A percentile compares a stretch with the other conserved stretches of the same genome.
Conservation (phyloP, 2,329 filamentous ascomycete species). For the Clonostachys sp. region DNA sequence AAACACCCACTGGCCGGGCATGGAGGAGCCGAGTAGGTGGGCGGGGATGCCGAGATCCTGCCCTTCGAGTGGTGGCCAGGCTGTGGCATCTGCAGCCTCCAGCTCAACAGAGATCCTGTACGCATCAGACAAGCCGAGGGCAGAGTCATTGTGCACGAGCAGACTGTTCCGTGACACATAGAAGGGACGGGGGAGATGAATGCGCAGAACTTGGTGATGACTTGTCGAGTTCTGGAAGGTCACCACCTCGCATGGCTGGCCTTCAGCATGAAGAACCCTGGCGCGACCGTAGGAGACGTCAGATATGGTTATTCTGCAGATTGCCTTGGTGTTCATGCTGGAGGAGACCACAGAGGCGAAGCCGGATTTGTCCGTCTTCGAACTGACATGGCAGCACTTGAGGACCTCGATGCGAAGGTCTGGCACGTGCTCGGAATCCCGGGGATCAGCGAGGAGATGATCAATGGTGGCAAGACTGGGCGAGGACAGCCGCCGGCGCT, state of each 20-base stretch:
- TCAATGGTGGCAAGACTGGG: conserved; percentile 21
- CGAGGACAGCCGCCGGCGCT: conserved; percentile 44
- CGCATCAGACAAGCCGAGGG: conserved; percentile 40
- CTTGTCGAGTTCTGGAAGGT: conserved; percentile 42
- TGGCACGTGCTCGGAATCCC: conserved; percentile 24
- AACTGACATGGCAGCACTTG: conserved; percentile 45
- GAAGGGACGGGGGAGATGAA: conserved; percentile 45
- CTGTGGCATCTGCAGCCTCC: conserved; percentile 40
- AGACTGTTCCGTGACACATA: conserved; percentile 40
- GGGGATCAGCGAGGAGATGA: conserved; percentile 21
- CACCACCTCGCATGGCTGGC: conserved; percentile 47
- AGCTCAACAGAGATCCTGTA: conserved; percentile 49
- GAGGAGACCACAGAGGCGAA: conserved; percentile 18
- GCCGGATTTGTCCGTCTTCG: conserved; percentile 24
- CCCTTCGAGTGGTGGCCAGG: conserved; percentile 43
- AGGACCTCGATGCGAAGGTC: conserved; percentile 48
- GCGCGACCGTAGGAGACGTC: conserved; percentile 25
- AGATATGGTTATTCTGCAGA: conserved; percentile 29
- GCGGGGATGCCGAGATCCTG: not conserved
- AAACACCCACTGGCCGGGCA: conserved; percentile 27
- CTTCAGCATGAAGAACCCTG: conserved; percentile 46
- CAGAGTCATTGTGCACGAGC: conserved; percentile 39
- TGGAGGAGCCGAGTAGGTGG: not conserved
- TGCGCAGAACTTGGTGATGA: conserved; percentile 38
- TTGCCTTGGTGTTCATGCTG: conserved; percentile 23